Evolutionary conservation across 2,329 filamentous ascomycete species (phyloP).

Genomic region (Talaromyces sp.): DNA sequence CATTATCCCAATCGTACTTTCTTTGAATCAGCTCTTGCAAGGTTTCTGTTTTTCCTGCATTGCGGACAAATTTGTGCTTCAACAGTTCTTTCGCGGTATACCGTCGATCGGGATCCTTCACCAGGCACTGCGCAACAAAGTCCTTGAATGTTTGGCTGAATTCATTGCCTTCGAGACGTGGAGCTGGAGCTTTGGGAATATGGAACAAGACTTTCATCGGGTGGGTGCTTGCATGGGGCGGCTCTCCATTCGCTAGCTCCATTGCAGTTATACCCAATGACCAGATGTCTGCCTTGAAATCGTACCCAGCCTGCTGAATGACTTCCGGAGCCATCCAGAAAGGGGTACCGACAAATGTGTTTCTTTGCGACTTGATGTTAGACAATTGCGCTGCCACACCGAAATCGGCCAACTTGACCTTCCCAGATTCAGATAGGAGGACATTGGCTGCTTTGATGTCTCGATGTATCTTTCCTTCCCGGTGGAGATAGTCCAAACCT

Average conservation of each 20-base stretch:
- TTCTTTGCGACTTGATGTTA: constrained; percentile 94
- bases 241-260: constrained; percentile 82
- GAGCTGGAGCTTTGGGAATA: constrained; percentile 83
- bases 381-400: constrained; percentile 94
- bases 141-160: constrained; percentile 93
- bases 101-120: constrained; percentile 83
- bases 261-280: constrained; percentile 88
- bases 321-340: constrained; percentile 98
- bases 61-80: constrained; percentile 81
- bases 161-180: constrained; percentile 71
- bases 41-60: constrained; percentile 80
- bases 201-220: constrained; percentile 92
- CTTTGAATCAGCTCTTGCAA: constrained; percentile 80
- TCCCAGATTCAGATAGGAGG: constrained; percentile 82
- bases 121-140: constrained; percentile 83
- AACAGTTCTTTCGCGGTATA: constrained; percentile 83
- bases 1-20: constrained; percentile 76
- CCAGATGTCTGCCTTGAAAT: constrained; percentile 93
- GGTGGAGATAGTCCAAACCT: constrained; percentile 88
- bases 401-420: constrained; percentile 95
- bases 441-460: constrained; percentile 97
- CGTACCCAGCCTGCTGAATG: constrained; percentile 78
- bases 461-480: constrained; percentile 90
- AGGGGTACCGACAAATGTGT: constrained; percentile 95
- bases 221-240: constrained; percentile 79